Evolutionary conservation across 768 basidiomycete species (phyloP).

Genomic region (Exidia glandulosa): DNA sequence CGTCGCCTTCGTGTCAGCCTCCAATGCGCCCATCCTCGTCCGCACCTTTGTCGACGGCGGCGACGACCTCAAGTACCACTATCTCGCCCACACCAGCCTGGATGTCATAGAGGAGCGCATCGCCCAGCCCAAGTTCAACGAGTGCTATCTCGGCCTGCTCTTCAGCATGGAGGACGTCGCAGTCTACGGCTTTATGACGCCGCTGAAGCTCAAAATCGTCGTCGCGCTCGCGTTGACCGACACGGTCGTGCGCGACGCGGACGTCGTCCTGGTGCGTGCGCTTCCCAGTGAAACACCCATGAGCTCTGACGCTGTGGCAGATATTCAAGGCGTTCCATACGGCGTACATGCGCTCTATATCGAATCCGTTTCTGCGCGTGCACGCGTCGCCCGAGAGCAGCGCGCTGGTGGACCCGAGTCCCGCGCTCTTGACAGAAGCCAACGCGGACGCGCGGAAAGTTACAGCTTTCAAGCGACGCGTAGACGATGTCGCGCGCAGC

Average conservation of each 20-base stretch:
- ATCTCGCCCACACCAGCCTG: slow-evolving; percentile 80
- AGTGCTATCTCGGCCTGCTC: slow-evolving; percentile 76
- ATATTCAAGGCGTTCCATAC: slow-evolving; percentile 84
- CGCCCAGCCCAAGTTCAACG: slow-evolving; percentile 40
- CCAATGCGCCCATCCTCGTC: slow-evolving; percentile 73
- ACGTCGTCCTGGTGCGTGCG: slow-evolving; percentile 56
- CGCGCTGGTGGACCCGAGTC: slow-evolving; percentile 36
- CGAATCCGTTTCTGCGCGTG: slow-evolving; percentile 79
- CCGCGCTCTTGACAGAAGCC: slow-evolving; percentile 44
- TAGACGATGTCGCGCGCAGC: slow-evolving; percentile 59
- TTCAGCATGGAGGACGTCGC: slow-evolving; percentile 91
- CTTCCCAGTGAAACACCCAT: not conserved
- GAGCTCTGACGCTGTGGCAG: slow-evolving; percentile 15
- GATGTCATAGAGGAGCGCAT: slow-evolving; percentile 86
- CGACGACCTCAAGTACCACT: slow-evolving; percentile 74
- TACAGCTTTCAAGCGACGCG: slow-evolving; percentile 54
- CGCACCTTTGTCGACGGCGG: slow-evolving; percentile 54
- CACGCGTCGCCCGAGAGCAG: slow-evolving; percentile 32
- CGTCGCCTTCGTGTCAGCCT: slow-evolving; percentile 75
- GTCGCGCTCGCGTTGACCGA: slow-evolving; percentile 72
- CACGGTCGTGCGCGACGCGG: slow-evolving; percentile 67
- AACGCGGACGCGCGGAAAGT: slow-evolving; percentile 38
- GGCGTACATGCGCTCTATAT: slow-evolving; percentile 72
- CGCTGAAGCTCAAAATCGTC: slow-evolving; percentile 79
- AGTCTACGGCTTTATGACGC: slow-evolving; percentile 86